Evolutionary conservation across 441 rosid genomes (phyloP).

Genomic region (Syzygium syzygioides): DNA sequence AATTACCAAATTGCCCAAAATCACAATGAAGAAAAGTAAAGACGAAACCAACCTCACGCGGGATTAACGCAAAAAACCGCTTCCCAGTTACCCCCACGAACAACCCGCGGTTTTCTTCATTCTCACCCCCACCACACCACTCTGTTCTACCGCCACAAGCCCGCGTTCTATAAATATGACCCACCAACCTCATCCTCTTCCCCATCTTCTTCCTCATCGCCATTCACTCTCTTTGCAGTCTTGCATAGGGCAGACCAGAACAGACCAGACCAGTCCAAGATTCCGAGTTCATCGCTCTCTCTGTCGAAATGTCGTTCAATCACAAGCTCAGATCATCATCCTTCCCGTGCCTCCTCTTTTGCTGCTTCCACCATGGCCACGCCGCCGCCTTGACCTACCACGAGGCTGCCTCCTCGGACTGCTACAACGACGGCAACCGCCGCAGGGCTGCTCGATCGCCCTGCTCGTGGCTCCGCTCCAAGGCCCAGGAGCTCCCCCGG

Average conservation of each 20-base stretch:
- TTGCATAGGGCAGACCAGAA: too few relatives aligned
- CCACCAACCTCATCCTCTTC: neutral
- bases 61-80: neutral
- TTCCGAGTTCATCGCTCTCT: neutral
- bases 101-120: neutral
- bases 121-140: too few relatives aligned
- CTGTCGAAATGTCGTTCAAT: neutral
- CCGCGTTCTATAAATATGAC: neutral
- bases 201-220: neutral
- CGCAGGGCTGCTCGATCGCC: neutral
- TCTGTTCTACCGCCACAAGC: too few relatives aligned
- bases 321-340: neutral
- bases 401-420: neutral
- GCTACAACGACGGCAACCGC: accelerated
- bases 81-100: neutral
- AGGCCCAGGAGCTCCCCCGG: too few relatives aligned
- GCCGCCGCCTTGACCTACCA: neutral
- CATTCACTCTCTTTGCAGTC: neutral
- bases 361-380: neutral
- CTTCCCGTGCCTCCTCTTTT: neutral
- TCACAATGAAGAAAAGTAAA: neutral
- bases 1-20: neutral
- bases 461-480: neutral
- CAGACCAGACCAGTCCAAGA: neutral
- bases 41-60: neutral